Evolutionary conservation across 1,284 basidiomycete genomes (phyloP), one percentile per base, ranked within the genome.

Genomic region (Moesziomyces antarcticus): DNA sequence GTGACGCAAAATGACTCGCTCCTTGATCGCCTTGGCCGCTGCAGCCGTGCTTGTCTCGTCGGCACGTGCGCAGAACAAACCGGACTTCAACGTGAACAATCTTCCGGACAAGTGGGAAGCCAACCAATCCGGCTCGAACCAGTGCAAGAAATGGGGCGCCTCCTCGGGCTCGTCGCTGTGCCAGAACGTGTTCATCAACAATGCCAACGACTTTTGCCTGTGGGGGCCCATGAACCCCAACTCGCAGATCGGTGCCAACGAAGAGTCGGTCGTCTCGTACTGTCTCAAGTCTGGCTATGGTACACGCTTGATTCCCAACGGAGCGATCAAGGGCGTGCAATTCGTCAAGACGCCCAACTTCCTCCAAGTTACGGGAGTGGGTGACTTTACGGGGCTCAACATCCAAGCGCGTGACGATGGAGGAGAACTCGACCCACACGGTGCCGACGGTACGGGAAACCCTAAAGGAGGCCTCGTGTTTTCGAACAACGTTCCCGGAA

Each of bases 291-390:
- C 66, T 6, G 75, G 76, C 40, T 67, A 71, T 46, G 69, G 55
- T 50, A 89, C 90, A 5, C 89, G 90, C 46, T 83, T 92, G 65
- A 92, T 94, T 72, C 92, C 92, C 21, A 87, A 89, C 61, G 92
- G 91, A 21, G 86, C 91, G 18, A 89, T 93, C 80, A 86, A 85
- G 20, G 89, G 89, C 55, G 92, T 89, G n/a, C 91, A 92, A 82
- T 90, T 89, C 71, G 85, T 89, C 62, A 86, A 88, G 80, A 89
- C 92, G 6, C 88, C 77, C 33, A 88, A 90, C 82, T 92, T 89
- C 78, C 86, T 91, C 24, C 90, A 91, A 81, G 85, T 91, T 57
- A 90, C 89, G 50, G 91, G 89, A 49, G 27, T 47, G 14, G 91
- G 90, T 25, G 88, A 92, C 76, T 82, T 92, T 57, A 91, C 90